A percentile compares a stretch with the other conserved stretches of the same genome.
phyloP scores from a whole-genome alignment of 305 asterid species.

The Stenogyne calaminthoides region DNA sequence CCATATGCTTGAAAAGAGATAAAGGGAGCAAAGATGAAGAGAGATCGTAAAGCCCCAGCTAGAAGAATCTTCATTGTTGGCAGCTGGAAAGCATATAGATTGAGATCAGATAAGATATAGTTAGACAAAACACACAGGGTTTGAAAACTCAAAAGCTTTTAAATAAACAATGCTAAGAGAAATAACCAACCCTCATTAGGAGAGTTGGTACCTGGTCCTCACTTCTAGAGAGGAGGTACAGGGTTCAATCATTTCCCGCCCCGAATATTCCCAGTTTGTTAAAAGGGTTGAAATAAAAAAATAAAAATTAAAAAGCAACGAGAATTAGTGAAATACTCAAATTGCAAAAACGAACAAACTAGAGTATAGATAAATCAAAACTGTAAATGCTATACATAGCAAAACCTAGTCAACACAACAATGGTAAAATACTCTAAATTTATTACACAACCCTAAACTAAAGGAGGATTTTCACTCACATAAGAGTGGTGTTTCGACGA shows the following conservation, averaged over 20 bases:
- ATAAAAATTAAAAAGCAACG: background rate
- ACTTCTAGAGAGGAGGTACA: background rate
- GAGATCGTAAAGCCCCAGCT: conserved; percentile 63
- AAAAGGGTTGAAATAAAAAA: background rate
- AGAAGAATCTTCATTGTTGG: conserved; percentile 52
- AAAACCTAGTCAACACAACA: conserved; percentile 1
- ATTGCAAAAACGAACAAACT: background rate
- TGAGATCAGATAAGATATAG: conserved; percentile 2
- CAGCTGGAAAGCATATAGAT: conserved; percentile 51
- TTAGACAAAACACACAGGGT: background rate
- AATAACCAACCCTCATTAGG: background rate
- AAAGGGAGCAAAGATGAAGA: conserved; percentile 67
- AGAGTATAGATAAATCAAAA: conserved; percentile 4
- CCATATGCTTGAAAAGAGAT: conserved; percentile 86
- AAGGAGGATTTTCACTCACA: conserved; percentile 50
- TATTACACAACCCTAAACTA: background rate
- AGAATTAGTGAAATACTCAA: background rate
- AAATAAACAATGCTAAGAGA: conserved; percentile 5
- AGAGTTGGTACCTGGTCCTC: background rate
- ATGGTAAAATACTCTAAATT: background rate
- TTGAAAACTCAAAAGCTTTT: conserved; percentile 1
- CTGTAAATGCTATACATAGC: background rate
- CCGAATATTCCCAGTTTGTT: background rate
- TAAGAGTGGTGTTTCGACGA: conserved; percentile 41
- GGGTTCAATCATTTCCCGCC: background rate